Evolutionary conservation across 2,329 filamentous ascomycete species (phyloP).

Genomic region (Verticillium tricorpus): DNA sequence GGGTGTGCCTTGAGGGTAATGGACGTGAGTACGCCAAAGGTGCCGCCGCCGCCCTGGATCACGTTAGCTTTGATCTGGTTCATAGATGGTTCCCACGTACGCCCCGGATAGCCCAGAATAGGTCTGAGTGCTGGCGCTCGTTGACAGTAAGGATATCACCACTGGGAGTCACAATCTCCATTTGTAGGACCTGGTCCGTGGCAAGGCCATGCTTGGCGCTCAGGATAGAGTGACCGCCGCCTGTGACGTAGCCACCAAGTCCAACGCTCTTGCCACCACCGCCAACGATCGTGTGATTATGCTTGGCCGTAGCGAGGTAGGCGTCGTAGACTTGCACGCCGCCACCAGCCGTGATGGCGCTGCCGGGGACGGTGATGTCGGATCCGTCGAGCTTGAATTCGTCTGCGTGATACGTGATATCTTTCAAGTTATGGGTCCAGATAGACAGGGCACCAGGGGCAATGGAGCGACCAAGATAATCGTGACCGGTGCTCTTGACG

Average conservation of each 20-base stretch:
- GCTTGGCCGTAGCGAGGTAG: conserved; percentile 37
- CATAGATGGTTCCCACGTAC: conserved; percentile 23
- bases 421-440: conserved; percentile 46
- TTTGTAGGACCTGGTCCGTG: conserved; percentile 56
- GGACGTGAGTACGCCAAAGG: conserved; percentile 56
- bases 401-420: conserved; percentile 7
- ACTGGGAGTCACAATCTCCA: conserved; percentile 49
- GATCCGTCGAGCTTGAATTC: conserved; percentile 25
- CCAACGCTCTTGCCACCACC: conserved; percentile 53
- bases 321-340: conserved; percentile 47
- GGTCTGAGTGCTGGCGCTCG: conserved; percentile 46
- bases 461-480: conserved; percentile 39
- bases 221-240: conserved; percentile 55
- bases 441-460: conserved; percentile 47
- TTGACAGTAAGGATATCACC: conserved; percentile 48
- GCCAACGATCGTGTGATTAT: conserved; percentile 46
- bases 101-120: conserved; percentile 62
- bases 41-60: conserved; percentile 51
- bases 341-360: conserved; percentile 47
- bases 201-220: conserved; percentile 52
- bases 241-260: conserved; percentile 56
- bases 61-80: background rate
- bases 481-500: conserved; percentile 36
- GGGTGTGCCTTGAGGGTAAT: conserved; percentile 51
- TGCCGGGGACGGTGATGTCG: conserved; percentile 34